Evolutionary conservation across 371 early-diverging fungal species (phyloP).

Genomic region (Rhizopus sp.): DNA sequence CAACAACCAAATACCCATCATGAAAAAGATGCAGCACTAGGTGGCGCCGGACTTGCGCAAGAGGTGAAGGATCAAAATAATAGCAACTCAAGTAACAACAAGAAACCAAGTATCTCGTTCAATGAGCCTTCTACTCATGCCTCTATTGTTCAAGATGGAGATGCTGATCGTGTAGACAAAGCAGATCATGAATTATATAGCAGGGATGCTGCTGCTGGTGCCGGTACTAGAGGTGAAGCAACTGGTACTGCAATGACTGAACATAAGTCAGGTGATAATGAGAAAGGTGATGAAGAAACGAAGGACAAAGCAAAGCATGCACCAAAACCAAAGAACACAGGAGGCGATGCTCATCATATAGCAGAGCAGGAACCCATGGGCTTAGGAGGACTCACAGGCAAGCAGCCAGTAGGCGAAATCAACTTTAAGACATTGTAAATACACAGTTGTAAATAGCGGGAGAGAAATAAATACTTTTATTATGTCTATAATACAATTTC

Average conservation of each 20-base stretch:
- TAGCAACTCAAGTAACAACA: no score
- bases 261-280: background rate
- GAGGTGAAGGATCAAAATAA: no score
- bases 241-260: background rate
- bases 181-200: background rate
- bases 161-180: background rate
- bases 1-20: no score
- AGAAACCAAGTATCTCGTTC: no score
- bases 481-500: background rate
- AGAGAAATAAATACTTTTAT: no score
- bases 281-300: background rate
- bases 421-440: slow-evolving; percentile 30
- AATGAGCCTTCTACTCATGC: no score
- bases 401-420: slow-evolving; percentile 39
- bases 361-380: slow-evolving; percentile 31
- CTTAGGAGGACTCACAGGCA: slow-evolving; percentile 33
- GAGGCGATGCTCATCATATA: slow-evolving; percentile 30
- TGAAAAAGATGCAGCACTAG: no score
- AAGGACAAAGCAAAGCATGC: slow-evolving; percentile 2
- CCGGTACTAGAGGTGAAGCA: no score
- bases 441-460: background rate
- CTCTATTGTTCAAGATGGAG: background rate
- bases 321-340: slow-evolving; percentile 25
- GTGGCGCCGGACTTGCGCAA: no score
- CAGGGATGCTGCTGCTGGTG: background rate